Evolutionary conservation across 1,284 basidiomycete genomes (phyloP), one percentile per base, ranked within the genome.

Genomic region (Cryptococcus sp.): DNA sequence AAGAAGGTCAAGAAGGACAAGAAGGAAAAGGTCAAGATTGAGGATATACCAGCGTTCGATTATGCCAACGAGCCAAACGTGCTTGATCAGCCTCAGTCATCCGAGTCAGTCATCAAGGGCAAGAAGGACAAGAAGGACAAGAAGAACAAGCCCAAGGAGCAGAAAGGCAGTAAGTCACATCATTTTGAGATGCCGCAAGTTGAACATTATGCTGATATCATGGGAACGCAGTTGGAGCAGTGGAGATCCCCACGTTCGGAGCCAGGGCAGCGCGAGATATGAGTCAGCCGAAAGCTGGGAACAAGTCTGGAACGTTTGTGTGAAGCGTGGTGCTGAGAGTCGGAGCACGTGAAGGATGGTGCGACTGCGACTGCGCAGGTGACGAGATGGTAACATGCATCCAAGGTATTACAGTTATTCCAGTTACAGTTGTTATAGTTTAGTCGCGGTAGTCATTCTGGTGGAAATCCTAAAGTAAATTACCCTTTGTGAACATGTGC

Each of bases 21-120:
- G 46, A 66, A 63, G 55, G 57, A 54, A n/a, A 52, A 66, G 47
- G 57, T 67, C 22, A 68, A 61, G 60, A 61, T 66, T 13, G 62
- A 64, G 39, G 73, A 77, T 27, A 77, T 80, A 46, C 83, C 83
- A 48, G 81, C 81, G 41, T 93, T 93, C 71, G 90, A 93, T 78
- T 94, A 93, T 73, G 78, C 83, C 3, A 78, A 81, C 5, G 85
- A 84, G 43, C 85, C 88, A 11, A 92, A 91, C 71, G 84, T 93
- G 55, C 79, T 95, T 61, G 93, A 95, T 69, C 70, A 76, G 38
- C 73, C 75, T 27, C 61, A 58, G 41, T 57, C 55, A 19, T 57
- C 62, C 11, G 50, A 50, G 16, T 53, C 38, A 22, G 55, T 46
- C 22, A 52, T 45, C 49, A 30, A 51, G 52, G 61, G 52, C 4